These are phyloP conservation scores for Kickxella alabastrina DNA, from an alignment of 192 early-diverging fungal genomes.

Conservation along the genomic window DNA sequence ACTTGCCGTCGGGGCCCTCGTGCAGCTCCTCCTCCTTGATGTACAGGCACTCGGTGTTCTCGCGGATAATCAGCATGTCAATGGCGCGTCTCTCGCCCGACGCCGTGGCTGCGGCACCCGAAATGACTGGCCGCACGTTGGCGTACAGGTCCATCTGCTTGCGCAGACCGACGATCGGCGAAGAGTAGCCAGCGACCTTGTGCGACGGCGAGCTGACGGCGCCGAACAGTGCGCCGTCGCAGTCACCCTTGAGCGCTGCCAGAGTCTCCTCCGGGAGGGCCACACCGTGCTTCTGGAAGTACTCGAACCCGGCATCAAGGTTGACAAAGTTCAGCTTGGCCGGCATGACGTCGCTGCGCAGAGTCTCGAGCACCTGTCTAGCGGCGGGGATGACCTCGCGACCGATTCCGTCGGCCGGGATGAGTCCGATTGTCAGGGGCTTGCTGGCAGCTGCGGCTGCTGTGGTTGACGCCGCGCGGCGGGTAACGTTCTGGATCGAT, in stretches of 20 bases:
- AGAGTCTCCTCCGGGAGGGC: constrained; percentile 89
- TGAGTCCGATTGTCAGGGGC: constrained; percentile 80
- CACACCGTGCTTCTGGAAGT: constrained; percentile 89
- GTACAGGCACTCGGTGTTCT: constrained; percentile 95
- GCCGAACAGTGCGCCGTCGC: constrained; percentile 94
- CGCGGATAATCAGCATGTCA: constrained; percentile 96
- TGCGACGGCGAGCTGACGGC: constrained; percentile 98
- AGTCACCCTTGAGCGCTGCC: constrained; percentile 71
- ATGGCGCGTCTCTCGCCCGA: constrained; percentile 59
- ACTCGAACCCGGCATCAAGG: constrained; percentile 93
- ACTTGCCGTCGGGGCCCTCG: constrained; percentile 55
- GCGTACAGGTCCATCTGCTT: constrained; percentile 96
- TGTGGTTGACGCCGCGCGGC: constrained; percentile 19
- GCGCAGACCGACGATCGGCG: constrained; percentile 93
- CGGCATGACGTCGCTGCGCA: constrained; percentile 50
- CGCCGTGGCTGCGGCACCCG: constrained; percentile 56
- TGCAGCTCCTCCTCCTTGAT: constrained; percentile 53
- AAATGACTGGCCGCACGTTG: constrained; percentile 91
- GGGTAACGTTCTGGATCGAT: constrained; percentile 21
- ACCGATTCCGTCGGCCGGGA: constrained; percentile 97
- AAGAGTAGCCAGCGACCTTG: constrained; percentile 97
- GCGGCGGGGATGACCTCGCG: constrained; percentile 96
- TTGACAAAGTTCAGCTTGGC: constrained; percentile 75
- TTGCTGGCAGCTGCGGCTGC: constrained; percentile 35
- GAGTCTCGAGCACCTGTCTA: constrained; percentile 77